phyloP scores from a whole-genome alignment of 495 filamentous ascomycete genomes.

The Lasiosphaeria miniovina region DNA sequence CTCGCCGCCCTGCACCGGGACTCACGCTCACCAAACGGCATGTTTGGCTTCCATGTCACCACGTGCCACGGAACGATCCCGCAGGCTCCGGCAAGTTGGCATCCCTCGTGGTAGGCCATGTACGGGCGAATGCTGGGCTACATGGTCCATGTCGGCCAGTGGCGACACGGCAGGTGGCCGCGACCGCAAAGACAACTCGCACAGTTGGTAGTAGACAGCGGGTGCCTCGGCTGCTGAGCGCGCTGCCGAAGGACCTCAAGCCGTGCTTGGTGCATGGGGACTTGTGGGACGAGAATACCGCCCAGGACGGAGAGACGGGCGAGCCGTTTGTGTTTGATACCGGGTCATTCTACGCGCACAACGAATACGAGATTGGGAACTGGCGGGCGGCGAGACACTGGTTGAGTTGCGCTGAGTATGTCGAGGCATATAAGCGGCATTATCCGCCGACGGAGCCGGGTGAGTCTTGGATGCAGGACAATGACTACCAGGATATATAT shows the following conservation, averaged over 20 bases:
- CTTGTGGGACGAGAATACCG: conserved; percentile 44
- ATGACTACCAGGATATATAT: too few species aligned
- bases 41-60: conserved; percentile 51
- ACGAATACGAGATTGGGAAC: conserved; percentile 46
- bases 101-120: conserved; percentile 38
- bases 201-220: conserved; percentile 25
- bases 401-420: conserved; percentile 10
- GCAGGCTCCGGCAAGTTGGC: conserved; percentile 26
- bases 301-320: conserved; percentile 26
- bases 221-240: conserved; percentile 34
- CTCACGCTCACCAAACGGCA: conserved; percentile 43
- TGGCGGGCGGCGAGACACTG: conserved; percentile 24
- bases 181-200: conserved; percentile 9
- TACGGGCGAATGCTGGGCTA: conserved; percentile 24
- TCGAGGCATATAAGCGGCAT: conserved; percentile 11
- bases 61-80: conserved; percentile 35
- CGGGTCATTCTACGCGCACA: conserved; percentile 45
- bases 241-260: conserved; percentile 37
- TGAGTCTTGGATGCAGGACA: conserved; percentile 3
- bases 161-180: conserved; percentile 16
- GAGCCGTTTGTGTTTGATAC: conserved; percentile 46
- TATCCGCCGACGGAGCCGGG: conserved; percentile 22
- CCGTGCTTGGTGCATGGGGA: conserved; percentile 48
- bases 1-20: conserved; percentile 43
- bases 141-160: conserved; percentile 15